Evolutionary conservation across 2,329 filamentous ascomycete genomes (phyloP).

Genomic region (Clonostachys chloroleuca): DNA sequence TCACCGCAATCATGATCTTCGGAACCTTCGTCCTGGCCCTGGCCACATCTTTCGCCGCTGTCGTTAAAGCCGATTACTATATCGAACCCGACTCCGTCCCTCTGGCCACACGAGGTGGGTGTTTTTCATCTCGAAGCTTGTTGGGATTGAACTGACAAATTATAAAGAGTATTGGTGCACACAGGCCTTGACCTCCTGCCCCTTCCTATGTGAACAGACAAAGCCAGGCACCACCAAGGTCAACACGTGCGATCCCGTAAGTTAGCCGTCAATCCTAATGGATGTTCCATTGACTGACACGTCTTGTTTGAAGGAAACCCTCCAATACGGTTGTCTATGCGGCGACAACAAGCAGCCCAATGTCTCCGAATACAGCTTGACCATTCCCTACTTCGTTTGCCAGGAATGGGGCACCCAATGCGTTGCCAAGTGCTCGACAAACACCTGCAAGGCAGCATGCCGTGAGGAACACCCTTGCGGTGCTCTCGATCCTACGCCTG

Average conservation of each 20-base stretch:
- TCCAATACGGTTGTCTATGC: slow-evolving; percentile 72
- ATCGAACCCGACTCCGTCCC: slow-evolving; percentile 61
- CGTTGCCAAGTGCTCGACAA: slow-evolving; percentile 56
- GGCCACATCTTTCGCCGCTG: slow-evolving; percentile 45
- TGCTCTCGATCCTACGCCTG: slow-evolving; percentile 56
- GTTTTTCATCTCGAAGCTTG: background rate
- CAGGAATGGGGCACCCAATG: slow-evolving; percentile 67
- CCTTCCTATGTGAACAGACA: slow-evolving; percentile 65
- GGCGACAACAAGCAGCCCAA: slow-evolving; percentile 63
- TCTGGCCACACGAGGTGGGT: slow-evolving; percentile 29
- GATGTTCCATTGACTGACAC: background rate
- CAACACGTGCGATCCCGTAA: slow-evolving; percentile 67
- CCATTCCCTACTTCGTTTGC: slow-evolving; percentile 75
- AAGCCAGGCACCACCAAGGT: slow-evolving; percentile 43
- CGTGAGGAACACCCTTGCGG: slow-evolving; percentile 67
- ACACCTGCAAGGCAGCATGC: slow-evolving; percentile 62
- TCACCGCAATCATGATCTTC: slow-evolving; percentile 44
- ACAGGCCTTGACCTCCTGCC: slow-evolving; percentile 60
- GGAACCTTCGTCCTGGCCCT: slow-evolving; percentile 48
- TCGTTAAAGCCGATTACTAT: slow-evolving; percentile 50
- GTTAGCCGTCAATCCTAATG: slow-evolving; percentile 10
- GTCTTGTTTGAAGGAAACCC: slow-evolving; percentile 34
- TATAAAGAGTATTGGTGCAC: slow-evolving; percentile 58
- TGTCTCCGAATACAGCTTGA: slow-evolving; percentile 71
- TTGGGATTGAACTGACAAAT: background rate